These are phyloP conservation scores for Colletotrichum orbiculare DNA, from an alignment of 2,329 filamentous ascomycete genomes.

Conservation along the genomic window DNA sequence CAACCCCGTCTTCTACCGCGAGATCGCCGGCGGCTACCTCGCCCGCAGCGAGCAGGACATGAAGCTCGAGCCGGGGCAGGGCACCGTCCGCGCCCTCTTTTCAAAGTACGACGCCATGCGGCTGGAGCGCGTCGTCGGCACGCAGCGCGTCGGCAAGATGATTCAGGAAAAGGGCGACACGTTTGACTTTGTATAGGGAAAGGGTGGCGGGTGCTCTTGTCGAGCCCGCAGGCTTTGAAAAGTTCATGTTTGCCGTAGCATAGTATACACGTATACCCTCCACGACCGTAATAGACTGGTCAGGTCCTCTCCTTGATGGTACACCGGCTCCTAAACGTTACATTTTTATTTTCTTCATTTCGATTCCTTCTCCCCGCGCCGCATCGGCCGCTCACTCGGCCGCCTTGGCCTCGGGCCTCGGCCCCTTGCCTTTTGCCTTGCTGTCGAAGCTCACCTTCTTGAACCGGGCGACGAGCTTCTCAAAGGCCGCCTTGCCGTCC, in stretches of 20 bases:
- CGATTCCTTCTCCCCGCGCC: background rate
- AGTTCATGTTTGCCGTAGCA: constrained; percentile 25
- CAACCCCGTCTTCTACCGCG: constrained; percentile 83
- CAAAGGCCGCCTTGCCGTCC: constrained; percentile 74
- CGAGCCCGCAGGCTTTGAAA: constrained; percentile 24
- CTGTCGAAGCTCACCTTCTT: constrained; percentile 47
- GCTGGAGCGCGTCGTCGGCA: constrained; percentile 88
- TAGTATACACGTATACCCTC: constrained; percentile 38
- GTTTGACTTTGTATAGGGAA: constrained; percentile 86
- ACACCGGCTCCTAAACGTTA: constrained; percentile 25
- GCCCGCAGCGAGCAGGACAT: constrained; percentile 67
- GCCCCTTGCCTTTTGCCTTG: constrained; percentile 42
- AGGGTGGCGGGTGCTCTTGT: constrained; percentile 23
- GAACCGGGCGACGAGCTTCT: constrained; percentile 67
- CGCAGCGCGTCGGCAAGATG: constrained; percentile 84
- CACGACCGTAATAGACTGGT: constrained; percentile 35
- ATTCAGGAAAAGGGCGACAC: constrained; percentile 85
- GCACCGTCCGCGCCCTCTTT: constrained; percentile 74
- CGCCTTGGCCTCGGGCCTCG: background rate
- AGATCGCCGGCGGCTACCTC: constrained; percentile 78
- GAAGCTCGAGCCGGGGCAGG: constrained; percentile 67
- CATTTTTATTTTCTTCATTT: background rate
- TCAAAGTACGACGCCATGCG: constrained; percentile 91
- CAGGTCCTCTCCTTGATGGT: constrained; percentile 32
- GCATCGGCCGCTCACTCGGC: background rate